Evolutionary conservation across 352 stramenopile species (phyloP), one percentile per base, ranked within the genome.

Genomic region (Phytophthora boehmeriae): DNA sequence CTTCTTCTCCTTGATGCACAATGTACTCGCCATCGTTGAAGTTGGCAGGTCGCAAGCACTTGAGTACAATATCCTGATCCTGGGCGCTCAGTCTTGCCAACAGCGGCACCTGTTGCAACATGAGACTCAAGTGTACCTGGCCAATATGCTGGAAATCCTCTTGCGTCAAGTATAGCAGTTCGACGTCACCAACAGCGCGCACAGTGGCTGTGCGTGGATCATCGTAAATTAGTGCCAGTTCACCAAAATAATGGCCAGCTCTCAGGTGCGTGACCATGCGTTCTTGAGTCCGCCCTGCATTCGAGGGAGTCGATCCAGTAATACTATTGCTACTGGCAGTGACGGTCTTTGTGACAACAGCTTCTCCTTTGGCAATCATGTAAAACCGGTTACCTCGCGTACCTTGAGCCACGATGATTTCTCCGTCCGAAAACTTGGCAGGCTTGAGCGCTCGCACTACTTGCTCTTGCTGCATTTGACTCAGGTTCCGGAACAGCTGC

Each of bases 231-330:
- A 98, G 74, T 4, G 93, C 90, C 10, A 95, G 70, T 64, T 98
- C 93, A 9, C 93, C 93, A 69, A 98, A 98, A 74, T 97, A 98
- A 51, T 95, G 88, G 2, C 93, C 90, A n/a, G 86, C 87, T 51
- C 96, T 83, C 46, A 97, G 49, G 59, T 96, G 83, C 45, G 89
- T 97, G 32, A 97, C 73, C 87, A 96, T 93, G 23, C 85, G 82
- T 30, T 96, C 87, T 48, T 89, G 76, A 1, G 84, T 79, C 8
- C 80, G 63, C 23, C 59, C 67, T 20, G 73, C 56, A 34, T 52
- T 63, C 6, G 68, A 74, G 10, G 57, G 61, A 17, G 53, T 76
- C 10, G 65, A 65, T 39, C 68, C 59, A 17, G 64, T 68, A 5
- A 77, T 74, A 35, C 68, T 77, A 20, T 68, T 23, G 30, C 65